Evolutionary conservation across 2,329 filamentous ascomycete species (phyloP), one percentile per base, ranked within the genome.

Genomic region (Lachnellula subtilissima): DNA sequence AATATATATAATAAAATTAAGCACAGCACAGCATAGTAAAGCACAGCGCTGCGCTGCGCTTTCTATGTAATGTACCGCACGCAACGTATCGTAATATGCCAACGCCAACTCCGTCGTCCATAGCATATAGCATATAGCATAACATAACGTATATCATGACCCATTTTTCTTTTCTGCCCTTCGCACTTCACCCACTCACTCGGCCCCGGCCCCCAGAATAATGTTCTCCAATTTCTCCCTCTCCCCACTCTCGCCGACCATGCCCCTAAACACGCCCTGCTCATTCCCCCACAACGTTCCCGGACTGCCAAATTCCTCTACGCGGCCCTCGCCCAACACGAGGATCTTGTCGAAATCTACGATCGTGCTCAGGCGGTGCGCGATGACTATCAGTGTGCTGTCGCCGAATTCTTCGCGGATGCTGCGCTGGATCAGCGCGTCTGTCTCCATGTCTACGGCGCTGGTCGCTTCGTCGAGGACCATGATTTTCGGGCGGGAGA

Each of bases 381-480:
- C 88, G 68, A 91, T 91, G 17, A 90, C 87, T 17, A 91, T 72
- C 28, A 91, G 73, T 0, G 87, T 90, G 42, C 80, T 81, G 58
- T 82, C 82, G 0, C 77, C 82, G 61, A 90, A 90, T 68, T 89
- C 86, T 65, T 87, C 83, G 22, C 87, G 78, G 63, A 91, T 90
- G 50, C 79, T 84, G 5, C 84, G 79, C 73, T 91, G 88, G 65
- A 91, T 91, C 25, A 89, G 78, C 1, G 79, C 75, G 67, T 92
- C 88, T 0, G 88, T 91, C 42, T 79, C 76, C 85, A 90, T 89
- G 69, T 91, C 88, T 2, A 92, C 87, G 0, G 88, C 87, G 3
- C 82, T 86, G 0, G 89, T 93, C 0, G 89, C 88, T 73, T 92
- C 88, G 68, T 93, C 88, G 1, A 92, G 79, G 1, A 92, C 83